These are phyloP conservation scores for Raphanus raphanistrum DNA, from an alignment of 345 rosid species.

Conservation along the genomic window DNA sequence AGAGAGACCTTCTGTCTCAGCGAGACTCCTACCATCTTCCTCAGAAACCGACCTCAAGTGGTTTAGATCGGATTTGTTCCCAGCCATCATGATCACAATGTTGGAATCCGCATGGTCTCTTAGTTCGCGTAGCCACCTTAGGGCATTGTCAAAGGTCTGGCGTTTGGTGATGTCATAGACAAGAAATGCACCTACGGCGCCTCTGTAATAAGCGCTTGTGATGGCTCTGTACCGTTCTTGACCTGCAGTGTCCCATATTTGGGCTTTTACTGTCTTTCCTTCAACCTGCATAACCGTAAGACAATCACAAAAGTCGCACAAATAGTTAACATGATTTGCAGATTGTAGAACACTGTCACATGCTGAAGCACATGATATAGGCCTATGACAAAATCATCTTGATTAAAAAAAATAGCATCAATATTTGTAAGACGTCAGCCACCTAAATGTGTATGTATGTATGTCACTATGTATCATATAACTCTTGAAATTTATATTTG, in stretches of 20 bases:
- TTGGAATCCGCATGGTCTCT: conserved; percentile 75
- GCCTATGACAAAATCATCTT: background rate
- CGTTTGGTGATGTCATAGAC: conserved; percentile 79
- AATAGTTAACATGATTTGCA: background rate
- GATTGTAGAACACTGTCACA: background rate
- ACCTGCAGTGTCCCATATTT: conserved; percentile 88
- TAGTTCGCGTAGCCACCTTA: conserved; percentile 69
- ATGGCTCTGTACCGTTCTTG: conserved; percentile 77
- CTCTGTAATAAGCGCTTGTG: conserved; percentile 74
- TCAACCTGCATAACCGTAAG: conserved; percentile 51
- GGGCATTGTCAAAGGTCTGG: conserved; percentile 65
- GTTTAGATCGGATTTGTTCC: conserved; percentile 37
- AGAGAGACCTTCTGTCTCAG: conserved; percentile 68
- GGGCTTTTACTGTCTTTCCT: conserved; percentile 78
- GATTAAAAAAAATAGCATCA: background rate
- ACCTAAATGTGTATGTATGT: background rate
- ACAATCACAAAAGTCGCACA: background rate
- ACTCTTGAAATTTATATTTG: background rate
- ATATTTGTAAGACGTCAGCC: background rate
- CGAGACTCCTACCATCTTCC: conserved; percentile 57
- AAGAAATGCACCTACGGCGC: conserved; percentile 76
- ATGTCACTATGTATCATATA: background rate
- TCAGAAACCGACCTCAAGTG: conserved; percentile 67
- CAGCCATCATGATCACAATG: conserved; percentile 68
- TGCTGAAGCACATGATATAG: background rate